These are phyloP conservation scores for Phytophthora parvispora DNA, from an alignment of 352 stramenopile species.

Conservation along the genomic window DNA sequence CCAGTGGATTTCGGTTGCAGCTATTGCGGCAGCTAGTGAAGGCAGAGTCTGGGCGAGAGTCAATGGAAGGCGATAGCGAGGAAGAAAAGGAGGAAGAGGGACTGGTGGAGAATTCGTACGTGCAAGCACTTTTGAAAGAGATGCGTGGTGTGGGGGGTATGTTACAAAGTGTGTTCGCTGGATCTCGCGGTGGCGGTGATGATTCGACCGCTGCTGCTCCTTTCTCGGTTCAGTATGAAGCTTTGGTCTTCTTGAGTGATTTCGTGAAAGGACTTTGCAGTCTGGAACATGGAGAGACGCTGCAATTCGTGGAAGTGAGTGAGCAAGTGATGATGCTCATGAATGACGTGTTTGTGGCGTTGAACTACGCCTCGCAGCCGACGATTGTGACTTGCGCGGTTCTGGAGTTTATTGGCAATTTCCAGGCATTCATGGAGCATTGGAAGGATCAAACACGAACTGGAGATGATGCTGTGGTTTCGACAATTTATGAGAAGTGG, in stretches of 20 bases:
- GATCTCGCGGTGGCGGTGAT: not conserved
- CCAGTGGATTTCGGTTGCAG: constrained; percentile 57
- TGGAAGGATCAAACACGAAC: constrained; percentile 12
- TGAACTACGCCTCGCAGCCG: constrained; percentile 35
- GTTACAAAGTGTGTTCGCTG: constrained; percentile 16
- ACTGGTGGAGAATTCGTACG: constrained; percentile 9
- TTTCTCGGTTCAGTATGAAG: constrained; percentile 41
- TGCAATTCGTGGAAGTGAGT: constrained; percentile 16
- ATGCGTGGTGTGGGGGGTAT: constrained; percentile 13
- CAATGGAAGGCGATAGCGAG: constrained; percentile 1
- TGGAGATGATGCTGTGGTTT: not conserved
- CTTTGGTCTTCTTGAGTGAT: constrained; percentile 43
- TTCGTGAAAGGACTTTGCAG: constrained; percentile 27
- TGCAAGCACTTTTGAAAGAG: constrained; percentile 21
- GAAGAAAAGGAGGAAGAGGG: constrained; percentile 3
- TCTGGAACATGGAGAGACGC: not conserved
- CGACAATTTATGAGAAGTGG: constrained; percentile 30
- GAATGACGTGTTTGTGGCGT: constrained; percentile 14
- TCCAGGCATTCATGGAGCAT: constrained; percentile 25
- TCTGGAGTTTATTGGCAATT: constrained; percentile 43
- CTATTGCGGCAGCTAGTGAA: constrained; percentile 57
- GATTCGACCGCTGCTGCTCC: not conserved
- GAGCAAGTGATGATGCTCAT: constrained; percentile 29
- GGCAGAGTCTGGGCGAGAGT: not conserved
- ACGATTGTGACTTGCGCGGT: constrained; percentile 60